Conservation (phyloP, 495 filamentous ascomycete genomes). For the Oidiodendron maius region DNA sequence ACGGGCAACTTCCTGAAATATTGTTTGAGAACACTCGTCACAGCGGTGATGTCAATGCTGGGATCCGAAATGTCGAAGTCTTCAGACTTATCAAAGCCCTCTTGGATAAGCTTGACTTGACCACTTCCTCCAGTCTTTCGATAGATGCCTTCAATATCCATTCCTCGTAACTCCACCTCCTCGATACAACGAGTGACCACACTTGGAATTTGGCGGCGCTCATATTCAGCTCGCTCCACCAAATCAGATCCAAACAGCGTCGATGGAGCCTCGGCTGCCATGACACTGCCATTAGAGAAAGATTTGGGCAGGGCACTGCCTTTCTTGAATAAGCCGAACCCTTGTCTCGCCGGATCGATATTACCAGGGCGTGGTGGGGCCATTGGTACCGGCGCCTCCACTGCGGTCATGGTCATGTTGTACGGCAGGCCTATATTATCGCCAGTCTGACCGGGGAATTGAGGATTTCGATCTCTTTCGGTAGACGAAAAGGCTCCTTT, state of each 20-base stretch:
- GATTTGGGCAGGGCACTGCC: slow-evolving; percentile 35
- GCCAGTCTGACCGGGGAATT: slow-evolving; percentile 41
- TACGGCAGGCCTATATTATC: slow-evolving; percentile 56
- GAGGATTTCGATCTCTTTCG: slow-evolving; percentile 24
- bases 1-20: slow-evolving; percentile 94
- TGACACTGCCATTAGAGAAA: slow-evolving; percentile 48
- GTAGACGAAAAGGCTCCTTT: slow-evolving; percentile 66
- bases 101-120: slow-evolving; percentile 78
- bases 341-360: slow-evolving; percentile 29
- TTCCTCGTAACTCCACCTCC: slow-evolving; percentile 92
- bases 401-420: slow-evolving; percentile 48
- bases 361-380: slow-evolving; percentile 16
- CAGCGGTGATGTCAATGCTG: slow-evolving; percentile 90
- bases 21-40: slow-evolving; percentile 93
- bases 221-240: slow-evolving; percentile 76
- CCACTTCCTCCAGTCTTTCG: slow-evolving; percentile 90
- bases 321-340: slow-evolving; percentile 70
- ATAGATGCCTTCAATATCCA: slow-evolving; percentile 98
- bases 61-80: slow-evolving; percentile 90
- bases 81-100: slow-evolving; percentile 80
- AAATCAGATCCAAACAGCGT: slow-evolving; percentile 90
- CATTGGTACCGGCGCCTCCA: slow-evolving; percentile 37
- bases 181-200: slow-evolving; percentile 94
- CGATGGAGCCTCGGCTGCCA: slow-evolving; percentile 47
- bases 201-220: slow-evolving; percentile 82